phyloP scores from a whole-genome alignment of 495 filamentous ascomycete species.

The Astrothelium macrocarpum region DNA sequence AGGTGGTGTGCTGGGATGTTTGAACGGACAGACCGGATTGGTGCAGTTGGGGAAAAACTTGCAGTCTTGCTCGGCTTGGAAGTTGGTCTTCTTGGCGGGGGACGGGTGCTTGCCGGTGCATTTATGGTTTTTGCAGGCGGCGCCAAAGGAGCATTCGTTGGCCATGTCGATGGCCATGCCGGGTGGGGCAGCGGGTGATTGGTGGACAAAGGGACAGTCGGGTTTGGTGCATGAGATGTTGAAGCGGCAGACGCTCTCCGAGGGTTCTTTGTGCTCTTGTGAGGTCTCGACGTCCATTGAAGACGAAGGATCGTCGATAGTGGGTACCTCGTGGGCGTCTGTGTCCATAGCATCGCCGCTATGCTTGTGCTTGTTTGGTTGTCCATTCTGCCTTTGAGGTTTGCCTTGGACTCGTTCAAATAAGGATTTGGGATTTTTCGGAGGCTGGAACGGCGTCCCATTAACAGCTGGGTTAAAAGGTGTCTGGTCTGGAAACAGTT shows the following conservation, averaged over 20 bases:
- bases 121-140: conserved; percentile 89
- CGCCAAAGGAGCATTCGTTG: conserved; percentile 76
- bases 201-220: conserved; percentile 88
- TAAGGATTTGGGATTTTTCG: conserved; percentile 50
- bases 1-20: conserved; percentile 67
- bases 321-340: conserved; percentile 1
- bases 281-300: conserved; percentile 41
- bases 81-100: conserved; percentile 56
- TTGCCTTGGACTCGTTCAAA: conserved; percentile 65
- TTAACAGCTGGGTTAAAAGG: conserved; percentile 32
- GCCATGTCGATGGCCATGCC: conserved; percentile 66
- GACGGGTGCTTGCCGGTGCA: conserved; percentile 89
- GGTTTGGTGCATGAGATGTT: conserved; percentile 78
- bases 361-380: conserved; percentile 28
- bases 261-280: conserved; percentile 27
- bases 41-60: conserved; percentile 92
- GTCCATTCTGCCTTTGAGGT: conserved; percentile 34
- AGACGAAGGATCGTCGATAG: conserved; percentile 39
- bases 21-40: conserved; percentile 76
- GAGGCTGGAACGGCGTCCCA: conserved; percentile 18
- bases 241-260: conserved; percentile 63
- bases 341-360: conserved; percentile 26
- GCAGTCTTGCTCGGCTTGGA: conserved; percentile 75
- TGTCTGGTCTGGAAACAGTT: conserved; percentile 40
- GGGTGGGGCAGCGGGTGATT: conserved; percentile 83